These are phyloP conservation scores for Collybiopsis confluens DNA, from an alignment of 768 basidiomycete genomes.

Conservation along the genomic window DNA sequence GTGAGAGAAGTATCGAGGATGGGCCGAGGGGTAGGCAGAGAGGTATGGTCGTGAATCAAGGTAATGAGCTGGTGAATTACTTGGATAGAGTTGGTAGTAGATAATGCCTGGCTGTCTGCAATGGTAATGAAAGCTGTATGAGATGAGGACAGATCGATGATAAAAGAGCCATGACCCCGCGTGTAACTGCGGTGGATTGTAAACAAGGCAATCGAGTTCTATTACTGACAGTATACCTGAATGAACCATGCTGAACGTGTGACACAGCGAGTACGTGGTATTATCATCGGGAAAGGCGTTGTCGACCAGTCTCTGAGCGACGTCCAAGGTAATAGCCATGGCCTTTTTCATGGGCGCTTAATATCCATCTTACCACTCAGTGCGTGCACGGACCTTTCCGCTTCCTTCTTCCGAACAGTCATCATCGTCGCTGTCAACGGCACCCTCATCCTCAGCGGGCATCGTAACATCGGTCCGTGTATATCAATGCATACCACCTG, in stretches of 20 bases:
- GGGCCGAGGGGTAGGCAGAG: constrained; percentile 46
- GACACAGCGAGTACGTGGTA: background rate
- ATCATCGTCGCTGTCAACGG: no score
- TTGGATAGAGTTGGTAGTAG: constrained; percentile 32
- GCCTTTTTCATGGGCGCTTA: no score
- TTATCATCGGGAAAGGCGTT: background rate
- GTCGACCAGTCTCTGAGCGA: background rate
- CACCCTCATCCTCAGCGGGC: no score
- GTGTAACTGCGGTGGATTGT: constrained; percentile 20
- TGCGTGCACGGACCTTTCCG: no score
- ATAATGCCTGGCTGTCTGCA: background rate
- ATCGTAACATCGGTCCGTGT: no score
- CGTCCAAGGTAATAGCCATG: constrained; percentile 1
- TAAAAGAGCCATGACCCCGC: constrained; percentile 20
- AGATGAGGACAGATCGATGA: constrained; percentile 20
- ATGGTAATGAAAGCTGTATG: constrained; percentile 25
- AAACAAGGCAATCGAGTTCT: background rate
- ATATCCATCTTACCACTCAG: no score
- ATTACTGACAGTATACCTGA: background rate
- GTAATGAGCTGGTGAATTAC: constrained; percentile 35
- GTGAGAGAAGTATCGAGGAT: constrained; percentile 44
- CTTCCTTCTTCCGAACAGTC: no score
- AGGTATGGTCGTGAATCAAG: constrained; percentile 38
- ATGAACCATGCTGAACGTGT: background rate
- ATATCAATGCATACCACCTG: no score